Percentiles rank a stretch among this genome's conserved stretches.
Evolutionary conservation across 148 eudicot species (phyloP).

Genomic region (Persicaria tinctoria): DNA sequence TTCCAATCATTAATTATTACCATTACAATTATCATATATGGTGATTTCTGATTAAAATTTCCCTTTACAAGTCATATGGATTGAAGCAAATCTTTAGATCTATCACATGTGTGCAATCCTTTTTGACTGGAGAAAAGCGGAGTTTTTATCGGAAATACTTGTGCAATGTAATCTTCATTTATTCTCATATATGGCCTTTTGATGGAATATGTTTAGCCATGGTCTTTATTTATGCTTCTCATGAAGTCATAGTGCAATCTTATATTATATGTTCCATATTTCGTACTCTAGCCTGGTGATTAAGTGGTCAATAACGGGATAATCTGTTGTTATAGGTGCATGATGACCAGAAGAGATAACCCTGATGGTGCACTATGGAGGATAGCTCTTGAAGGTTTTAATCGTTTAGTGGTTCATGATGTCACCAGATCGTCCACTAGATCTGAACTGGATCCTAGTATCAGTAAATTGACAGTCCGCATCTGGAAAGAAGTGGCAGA

Average conservation of each 20-base stretch:
- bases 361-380: slow-evolving; percentile 94
- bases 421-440: slow-evolving; percentile 29
- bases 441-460: slow-evolving; percentile 27
- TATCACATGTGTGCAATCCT: neutral
- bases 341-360: slow-evolving; percentile 92
- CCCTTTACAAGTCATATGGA: neutral
- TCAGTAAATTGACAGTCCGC: slow-evolving; percentile 53
- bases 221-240: neutral
- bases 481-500: slow-evolving; percentile 99
- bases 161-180: neutral
- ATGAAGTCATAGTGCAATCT: neutral
- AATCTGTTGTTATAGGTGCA: slow-evolving; percentile 50
- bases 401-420: slow-evolving; percentile 58
- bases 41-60: neutral
- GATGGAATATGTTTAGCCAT: neutral
- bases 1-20: neutral
- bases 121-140: neutral
- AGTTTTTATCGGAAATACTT: neutral
- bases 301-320: neutral
- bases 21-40: neutral
- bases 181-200: neutral
- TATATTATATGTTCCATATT: neutral
- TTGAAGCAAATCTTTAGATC: neutral
- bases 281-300: neutral
- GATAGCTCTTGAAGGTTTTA: slow-evolving; percentile 85